Evolutionary conservation across 306 rosid species (phyloP).

Genomic region (barrel medic (Medicago truncatula)): DNA sequence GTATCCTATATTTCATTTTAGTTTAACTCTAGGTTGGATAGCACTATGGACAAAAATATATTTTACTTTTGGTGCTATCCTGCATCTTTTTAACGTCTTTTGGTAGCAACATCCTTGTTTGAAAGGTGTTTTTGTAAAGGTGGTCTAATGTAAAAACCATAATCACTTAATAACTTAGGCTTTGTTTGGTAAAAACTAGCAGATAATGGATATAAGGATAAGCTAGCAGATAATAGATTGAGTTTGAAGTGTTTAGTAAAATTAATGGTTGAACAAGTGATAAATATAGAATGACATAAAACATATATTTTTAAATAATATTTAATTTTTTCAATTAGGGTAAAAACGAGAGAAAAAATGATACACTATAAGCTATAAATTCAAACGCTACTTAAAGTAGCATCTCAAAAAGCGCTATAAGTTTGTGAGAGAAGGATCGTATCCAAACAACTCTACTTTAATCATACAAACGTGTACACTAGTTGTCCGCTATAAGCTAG

Average conservation of each 20-base stretch:
- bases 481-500: neutral
- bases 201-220: neutral
- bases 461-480: neutral
- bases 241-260: neutral
- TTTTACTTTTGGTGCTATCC: neutral
- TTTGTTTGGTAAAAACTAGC: too few species aligned
- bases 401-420: too few species aligned
- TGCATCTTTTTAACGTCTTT: conserved; percentile 4
- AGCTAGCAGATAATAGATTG: neutral
- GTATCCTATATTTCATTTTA: conserved; percentile 45
- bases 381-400: too few species aligned
- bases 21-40: conserved; percentile 20
- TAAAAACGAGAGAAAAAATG: neutral
- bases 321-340: too few species aligned
- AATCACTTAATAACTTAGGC: neutral
- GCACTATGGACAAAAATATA: too few species aligned
- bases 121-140: neutral
- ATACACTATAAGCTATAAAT: too few species aligned
- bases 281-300: neutral
- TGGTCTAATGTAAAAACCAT: neutral
- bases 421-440: neutral
- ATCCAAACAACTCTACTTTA: neutral
- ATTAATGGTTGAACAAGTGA: neutral
- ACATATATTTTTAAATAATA: too few species aligned
- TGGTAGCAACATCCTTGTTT: neutral